Evolutionary conservation across 345 rosid species (phyloP).

Genomic region (Raphanus sativus): DNA sequence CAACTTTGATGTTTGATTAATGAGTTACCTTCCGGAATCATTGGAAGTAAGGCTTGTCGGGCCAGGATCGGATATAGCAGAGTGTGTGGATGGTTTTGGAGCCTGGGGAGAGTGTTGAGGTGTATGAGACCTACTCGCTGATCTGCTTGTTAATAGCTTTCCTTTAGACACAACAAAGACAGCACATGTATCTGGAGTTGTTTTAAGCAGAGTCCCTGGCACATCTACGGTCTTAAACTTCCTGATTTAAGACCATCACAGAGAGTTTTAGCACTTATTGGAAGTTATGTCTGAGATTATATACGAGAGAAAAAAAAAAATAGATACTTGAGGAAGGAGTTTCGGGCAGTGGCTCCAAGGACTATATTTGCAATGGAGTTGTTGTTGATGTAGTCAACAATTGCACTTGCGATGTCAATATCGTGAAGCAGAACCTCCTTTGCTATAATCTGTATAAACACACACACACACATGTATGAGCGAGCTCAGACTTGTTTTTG

Average conservation of each 20-base stretch:
- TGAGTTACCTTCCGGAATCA: slow-evolving; percentile 49
- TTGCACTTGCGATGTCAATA: slow-evolving; percentile 56
- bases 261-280: slow-evolving; percentile 14
- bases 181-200: slow-evolving; percentile 60
- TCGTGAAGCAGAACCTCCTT: slow-evolving; percentile 63
- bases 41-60: slow-evolving; percentile 28
- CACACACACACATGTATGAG: background rate
- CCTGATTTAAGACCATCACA: slow-evolving; percentile 45
- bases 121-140: slow-evolving; percentile 40
- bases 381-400: slow-evolving; percentile 43
- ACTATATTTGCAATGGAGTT: slow-evolving; percentile 54
- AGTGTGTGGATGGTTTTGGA: slow-evolving; percentile 7
- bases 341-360: slow-evolving; percentile 57
- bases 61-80: slow-evolving; percentile 18
- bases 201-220: slow-evolving; percentile 49
- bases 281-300: slow-evolving; percentile 1
- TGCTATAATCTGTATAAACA: slow-evolving; percentile 47
- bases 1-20: background rate
- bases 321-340: slow-evolving; percentile 40
- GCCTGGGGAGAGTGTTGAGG: slow-evolving; percentile 1
- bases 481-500: background rate
- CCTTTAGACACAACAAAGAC: slow-evolving; percentile 62
- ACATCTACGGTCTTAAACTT: slow-evolving; percentile 52
- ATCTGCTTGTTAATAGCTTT: slow-evolving; percentile 44
- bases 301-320: slow-evolving; percentile 40